Evolutionary conservation across 2,329 filamentous ascomycete genomes (phyloP).

Genomic region (Diplocarpon rosae): DNA sequence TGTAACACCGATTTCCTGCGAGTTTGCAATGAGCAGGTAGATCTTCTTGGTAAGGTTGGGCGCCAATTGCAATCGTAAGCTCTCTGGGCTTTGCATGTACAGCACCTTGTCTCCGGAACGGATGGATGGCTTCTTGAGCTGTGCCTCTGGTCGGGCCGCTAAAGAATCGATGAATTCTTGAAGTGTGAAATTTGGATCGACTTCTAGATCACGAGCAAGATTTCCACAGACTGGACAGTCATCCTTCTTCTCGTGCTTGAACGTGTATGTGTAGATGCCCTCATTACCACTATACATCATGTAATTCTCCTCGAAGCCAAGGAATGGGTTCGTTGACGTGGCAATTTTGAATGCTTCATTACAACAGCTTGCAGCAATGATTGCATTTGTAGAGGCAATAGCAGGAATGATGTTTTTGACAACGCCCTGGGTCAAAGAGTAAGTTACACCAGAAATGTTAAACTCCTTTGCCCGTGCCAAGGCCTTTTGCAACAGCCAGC

Average conservation of each 20-base stretch:
- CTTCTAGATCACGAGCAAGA: constrained; percentile 60
- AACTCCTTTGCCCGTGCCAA: constrained; percentile 75
- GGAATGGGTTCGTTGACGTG: constrained; percentile 66
- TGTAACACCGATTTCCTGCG: constrained; percentile 83
- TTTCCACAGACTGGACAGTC: constrained; percentile 94
- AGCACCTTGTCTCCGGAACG: constrained; percentile 71
- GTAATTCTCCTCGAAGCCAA: constrained; percentile 77
- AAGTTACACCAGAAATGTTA: constrained; percentile 84
- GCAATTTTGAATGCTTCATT: constrained; percentile 95
- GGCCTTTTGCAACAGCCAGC: constrained; percentile 89
- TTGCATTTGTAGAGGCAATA: constrained; percentile 94
- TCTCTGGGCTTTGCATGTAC: constrained; percentile 77
- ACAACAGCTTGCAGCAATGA: constrained; percentile 90
- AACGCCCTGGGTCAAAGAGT: constrained; percentile 90
- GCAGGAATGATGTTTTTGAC: constrained; percentile 99
- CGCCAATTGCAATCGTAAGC: constrained; percentile 74
- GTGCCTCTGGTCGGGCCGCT: constrained; percentile 72
- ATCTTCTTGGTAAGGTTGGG: constrained; percentile 74
- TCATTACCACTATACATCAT: constrained; percentile 99
- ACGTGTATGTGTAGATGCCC: constrained; percentile 93
- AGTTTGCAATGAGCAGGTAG: constrained; percentile 62
- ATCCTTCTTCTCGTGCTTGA: constrained; percentile 84
- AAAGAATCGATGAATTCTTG: constrained; percentile 78
- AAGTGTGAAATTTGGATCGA: constrained; percentile 62
- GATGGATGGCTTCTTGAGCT: constrained; percentile 88